Base-by-base conservation (phyloP, 2,329 filamentous ascomycete genomes). In the Grosmannia clavigera region DNA sequence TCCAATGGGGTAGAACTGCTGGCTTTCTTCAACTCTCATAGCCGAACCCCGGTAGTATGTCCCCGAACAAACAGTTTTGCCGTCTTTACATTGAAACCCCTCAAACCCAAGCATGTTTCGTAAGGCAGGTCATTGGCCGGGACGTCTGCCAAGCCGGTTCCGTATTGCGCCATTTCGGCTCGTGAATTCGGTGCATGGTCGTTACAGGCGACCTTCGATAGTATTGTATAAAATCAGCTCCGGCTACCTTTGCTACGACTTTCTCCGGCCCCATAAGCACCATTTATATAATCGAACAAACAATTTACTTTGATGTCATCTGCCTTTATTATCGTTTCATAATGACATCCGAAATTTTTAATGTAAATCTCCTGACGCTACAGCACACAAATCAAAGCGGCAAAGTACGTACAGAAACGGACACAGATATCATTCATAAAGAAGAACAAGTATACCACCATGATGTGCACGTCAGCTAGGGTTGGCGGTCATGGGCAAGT, bases 401-500 rank as follows among this genome's bases (percentile, higher is more conserved):
- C 6, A 19, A 19, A 9, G 1, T 46, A n/a, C 43, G 19, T 46
- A n/a, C 43, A 46, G 43, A 46, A 19, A 19, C 43, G 22, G 7
- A 11, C n/a, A 51, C 6, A 27, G 61, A 62, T 0, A 61, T 66
- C 10, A 53, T 65, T 12, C 65, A 70, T 16, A 58, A 63, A 40
- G 60, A 64, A 12, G 60, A 70, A 58, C 71, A 71, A 60, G 72
- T 69, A 3, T 53, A 66, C 3, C 57, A 67, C 16, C 69, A 70
- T 46, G 69, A 67, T 7, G 65, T 68, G 4, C 78, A 79, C 64
- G 69, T 82, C 63, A 69, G 76, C 55, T 68, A 82, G 14, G 76
- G 78, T 50, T 83, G 80, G 80, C 73, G 78, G 63, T 81, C 78
- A 59, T 83, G 79, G 78, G 73, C 74, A 64, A 50, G 70, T 65